phyloP scores from a whole-genome alignment of 768 basidiomycete genomes.

The Boletus rubropictus region DNA sequence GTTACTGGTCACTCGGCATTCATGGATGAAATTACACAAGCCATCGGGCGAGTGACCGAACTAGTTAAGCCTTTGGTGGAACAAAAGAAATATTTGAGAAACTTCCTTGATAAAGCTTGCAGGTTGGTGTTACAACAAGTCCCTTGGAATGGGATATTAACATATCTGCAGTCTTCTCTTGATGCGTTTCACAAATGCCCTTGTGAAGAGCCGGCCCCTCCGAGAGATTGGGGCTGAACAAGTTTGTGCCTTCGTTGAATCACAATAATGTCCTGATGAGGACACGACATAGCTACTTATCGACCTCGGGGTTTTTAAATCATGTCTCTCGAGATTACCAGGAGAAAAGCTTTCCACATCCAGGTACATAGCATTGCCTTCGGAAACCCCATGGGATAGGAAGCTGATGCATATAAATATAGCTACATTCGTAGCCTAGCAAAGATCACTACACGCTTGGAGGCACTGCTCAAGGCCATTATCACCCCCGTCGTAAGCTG shows the following conservation, averaged over 20 bases:
- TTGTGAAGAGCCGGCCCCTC: constrained; percentile 87
- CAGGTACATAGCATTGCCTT: constrained; percentile 37
- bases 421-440: constrained; percentile 81
- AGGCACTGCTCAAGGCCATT: constrained; percentile 92
- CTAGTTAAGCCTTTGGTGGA: constrained; percentile 76
- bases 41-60: constrained; percentile 72
- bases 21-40: constrained; percentile 67
- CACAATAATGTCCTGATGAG: constrained; percentile 3
- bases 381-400: background rate
- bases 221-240: constrained; percentile 95
- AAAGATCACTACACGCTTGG: constrained; percentile 75
- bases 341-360: constrained; percentile 57
- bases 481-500: constrained; percentile 79
- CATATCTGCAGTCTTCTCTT: constrained; percentile 59
- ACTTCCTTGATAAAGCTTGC: constrained; percentile 89
- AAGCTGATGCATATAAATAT: constrained; percentile 14
- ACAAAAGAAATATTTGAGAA: constrained; percentile 91
- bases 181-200: constrained; percentile 80
- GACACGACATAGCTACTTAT: constrained; percentile 60
- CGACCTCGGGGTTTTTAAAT: constrained; percentile 84
- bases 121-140: constrained; percentile 46
- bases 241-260: constrained; percentile 34
- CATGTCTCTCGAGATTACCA: constrained; percentile 76
- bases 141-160: background rate
- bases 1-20: constrained; percentile 87